Percentiles rank a stretch among this genome's conserved stretches.
Conservation (phyloP, 768 basidiomycete genomes). For the Lactarius evosmus region DNA sequence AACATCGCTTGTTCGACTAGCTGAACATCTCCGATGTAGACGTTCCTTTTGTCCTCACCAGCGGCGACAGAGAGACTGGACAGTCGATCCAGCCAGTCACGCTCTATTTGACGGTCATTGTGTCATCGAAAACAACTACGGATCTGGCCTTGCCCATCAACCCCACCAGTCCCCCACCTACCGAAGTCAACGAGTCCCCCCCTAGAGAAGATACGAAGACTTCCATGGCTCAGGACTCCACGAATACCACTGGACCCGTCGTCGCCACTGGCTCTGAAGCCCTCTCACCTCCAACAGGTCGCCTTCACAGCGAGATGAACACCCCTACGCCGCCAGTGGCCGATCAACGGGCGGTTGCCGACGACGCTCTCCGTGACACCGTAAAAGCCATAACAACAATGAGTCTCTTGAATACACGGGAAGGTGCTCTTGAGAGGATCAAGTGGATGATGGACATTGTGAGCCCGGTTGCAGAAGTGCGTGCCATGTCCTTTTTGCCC, state of each 20-base stretch:
- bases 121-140: background rate
- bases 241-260: background rate
- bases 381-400: background rate
- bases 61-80: no score
- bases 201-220: background rate
- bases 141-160: background rate
- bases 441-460: background rate
- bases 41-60: background rate
- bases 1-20: background rate
- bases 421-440: background rate
- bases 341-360: background rate
- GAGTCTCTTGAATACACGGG: background rate
- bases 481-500: background rate
- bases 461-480: background rate
- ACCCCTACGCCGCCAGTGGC: no score
- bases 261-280: background rate
- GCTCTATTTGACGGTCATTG: background rate
- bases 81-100: background rate
- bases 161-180: background rate
- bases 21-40: background rate
- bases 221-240: background rate
- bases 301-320: no score
- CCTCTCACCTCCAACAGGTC: no score
- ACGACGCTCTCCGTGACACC: background rate
- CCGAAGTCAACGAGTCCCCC: background rate